Base-by-base conservation (phyloP, 208 protist species). In the Tetramitus jugosus region DNA sequence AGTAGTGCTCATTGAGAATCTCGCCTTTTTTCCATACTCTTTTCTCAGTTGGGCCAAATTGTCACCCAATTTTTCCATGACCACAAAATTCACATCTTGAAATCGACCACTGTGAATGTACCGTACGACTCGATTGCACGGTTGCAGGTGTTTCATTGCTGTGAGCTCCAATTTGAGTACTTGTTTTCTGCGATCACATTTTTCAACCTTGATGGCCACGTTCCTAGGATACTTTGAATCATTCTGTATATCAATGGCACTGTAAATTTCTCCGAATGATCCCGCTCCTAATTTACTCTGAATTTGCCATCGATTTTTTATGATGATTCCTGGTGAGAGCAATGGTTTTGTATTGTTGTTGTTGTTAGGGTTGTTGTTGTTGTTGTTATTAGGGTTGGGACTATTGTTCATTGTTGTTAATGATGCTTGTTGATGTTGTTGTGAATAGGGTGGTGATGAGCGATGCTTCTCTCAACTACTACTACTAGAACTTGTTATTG, bases 51-150 rank as follows among this genome's bases (percentile, higher is more conserved):
- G 94, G 7, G 94, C 93, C n/a, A 99, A 81, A 83, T 98, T 98
- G 0, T 92, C 87, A 6, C 96, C 96, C 26, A 98, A 82, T 78
- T 94, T 86, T 79, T 98, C 93, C 96, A 99, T 98, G 1, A 98
- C 94, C 45, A 99, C 81, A 84, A 93, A 99, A 83, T 97, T 96
- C 8, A 4, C 8, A n/a, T 62, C 56, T 7, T n/a, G 3, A 49
- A 17, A 14, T 62, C 56, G 10, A 7, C 56, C 56, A 23, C 26
- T 33, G 17, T 62, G 8, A 33, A 62, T 62, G 56, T 62, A 62
- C 2, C 53, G 39, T 26, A 53, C 42, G 39, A 53, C 35, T n/a
- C n/a, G 3, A 31, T 33, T 69, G 62, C 35, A 42, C 35, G 8
- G 39, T 81, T n/a, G n/a, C n/a, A n/a, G n/a, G n/a, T n/a, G n/a